Evolutionary conservation across 1,139 yeast genomes (phyloP).

Genomic region (Blastobotrys aristatus): DNA sequence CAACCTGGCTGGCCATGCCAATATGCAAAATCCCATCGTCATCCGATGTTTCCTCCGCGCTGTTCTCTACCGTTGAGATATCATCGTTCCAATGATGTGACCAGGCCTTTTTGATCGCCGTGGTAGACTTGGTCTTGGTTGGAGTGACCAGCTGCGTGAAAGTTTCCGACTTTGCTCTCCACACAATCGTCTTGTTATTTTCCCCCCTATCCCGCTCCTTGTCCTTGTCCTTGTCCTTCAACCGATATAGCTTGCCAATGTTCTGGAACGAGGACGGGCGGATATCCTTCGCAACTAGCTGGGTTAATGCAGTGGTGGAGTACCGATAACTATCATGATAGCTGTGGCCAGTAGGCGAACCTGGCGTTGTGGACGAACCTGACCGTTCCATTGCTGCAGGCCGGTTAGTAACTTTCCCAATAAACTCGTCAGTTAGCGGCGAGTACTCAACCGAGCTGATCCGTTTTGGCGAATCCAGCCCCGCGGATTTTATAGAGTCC

Average conservation of each 20-base stretch:
- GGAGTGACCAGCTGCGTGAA: background rate
- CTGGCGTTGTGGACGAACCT: background rate
- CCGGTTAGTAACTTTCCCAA: background rate
- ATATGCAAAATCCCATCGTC: slow-evolving; percentile 21
- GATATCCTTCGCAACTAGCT: slow-evolving; percentile 11
- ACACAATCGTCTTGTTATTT: background rate
- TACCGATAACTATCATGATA: slow-evolving; percentile 13
- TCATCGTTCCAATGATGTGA: slow-evolving; percentile 1
- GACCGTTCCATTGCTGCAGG: background rate
- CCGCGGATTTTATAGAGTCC: slow-evolving; percentile 1
- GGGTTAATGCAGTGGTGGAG: slow-evolving; percentile 14
- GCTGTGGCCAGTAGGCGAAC: slow-evolving; percentile 4
- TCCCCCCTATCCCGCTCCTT: background rate
- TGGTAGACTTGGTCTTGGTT: background rate
- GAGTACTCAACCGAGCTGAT: slow-evolving; percentile 1
- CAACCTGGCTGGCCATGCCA: slow-evolving; percentile 13
- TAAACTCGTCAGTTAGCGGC: slow-evolving; percentile 8
- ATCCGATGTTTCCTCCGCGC: background rate
- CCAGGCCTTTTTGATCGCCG: background rate
- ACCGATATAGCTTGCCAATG: background rate
- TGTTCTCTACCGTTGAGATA: slow-evolving; percentile 5
- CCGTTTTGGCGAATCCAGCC: slow-evolving; percentile 2
- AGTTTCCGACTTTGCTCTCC: background rate
- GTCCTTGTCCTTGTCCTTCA: background rate
- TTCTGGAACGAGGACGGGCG: slow-evolving; percentile 6